These are phyloP conservation scores for Aotearoamyces nothofagi DNA, from an alignment of 2,329 filamentous ascomycete species.

Conservation along the genomic window DNA sequence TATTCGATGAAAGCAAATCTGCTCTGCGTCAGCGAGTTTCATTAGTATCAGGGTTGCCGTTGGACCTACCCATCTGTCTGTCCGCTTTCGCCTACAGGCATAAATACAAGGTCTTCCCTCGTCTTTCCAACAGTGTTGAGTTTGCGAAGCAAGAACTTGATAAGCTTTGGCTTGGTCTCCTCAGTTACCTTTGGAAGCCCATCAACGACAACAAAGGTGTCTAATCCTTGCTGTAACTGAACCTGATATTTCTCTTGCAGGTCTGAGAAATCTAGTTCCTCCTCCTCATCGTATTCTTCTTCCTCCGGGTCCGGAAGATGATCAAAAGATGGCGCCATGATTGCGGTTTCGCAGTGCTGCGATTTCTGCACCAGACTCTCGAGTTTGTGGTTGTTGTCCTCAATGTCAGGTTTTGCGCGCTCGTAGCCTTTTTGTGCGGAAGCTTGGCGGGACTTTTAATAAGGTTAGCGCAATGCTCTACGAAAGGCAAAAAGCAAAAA, in stretches of 20 bases:
- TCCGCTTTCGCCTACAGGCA: conserved; percentile 82
- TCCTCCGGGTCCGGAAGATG: conserved; percentile 84
- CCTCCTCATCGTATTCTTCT: conserved; percentile 71
- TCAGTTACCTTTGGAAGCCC: conserved; percentile 80
- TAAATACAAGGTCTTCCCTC: conserved; percentile 76
- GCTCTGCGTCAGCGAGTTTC: conserved; percentile 8
- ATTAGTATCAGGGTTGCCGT: conserved; percentile 1
- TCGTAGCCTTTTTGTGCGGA: too few species aligned
- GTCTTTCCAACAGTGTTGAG: conserved; percentile 74
- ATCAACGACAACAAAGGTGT: conserved; percentile 92
- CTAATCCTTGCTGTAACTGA: conserved; percentile 86
- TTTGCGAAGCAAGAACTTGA: conserved; percentile 94
- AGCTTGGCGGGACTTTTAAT: too few species aligned
- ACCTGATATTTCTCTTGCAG: conserved; percentile 91
- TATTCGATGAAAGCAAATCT: conserved; percentile 98
- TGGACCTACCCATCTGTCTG: conserved; percentile 66
- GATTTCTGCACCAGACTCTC: too few species aligned
- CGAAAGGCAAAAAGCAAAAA: too few species aligned
- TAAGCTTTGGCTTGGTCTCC: conserved; percentile 82
- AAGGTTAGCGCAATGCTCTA: too few species aligned
- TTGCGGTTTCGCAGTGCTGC: too few species aligned
- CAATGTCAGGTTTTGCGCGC: too few species aligned
- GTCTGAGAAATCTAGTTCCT: conserved; percentile 92
- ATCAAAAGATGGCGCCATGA: conserved; percentile 89
- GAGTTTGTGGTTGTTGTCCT: too few species aligned